Conservation (phyloP, 805 yeast species). For the Barnettozyma sucrosica region DNA sequence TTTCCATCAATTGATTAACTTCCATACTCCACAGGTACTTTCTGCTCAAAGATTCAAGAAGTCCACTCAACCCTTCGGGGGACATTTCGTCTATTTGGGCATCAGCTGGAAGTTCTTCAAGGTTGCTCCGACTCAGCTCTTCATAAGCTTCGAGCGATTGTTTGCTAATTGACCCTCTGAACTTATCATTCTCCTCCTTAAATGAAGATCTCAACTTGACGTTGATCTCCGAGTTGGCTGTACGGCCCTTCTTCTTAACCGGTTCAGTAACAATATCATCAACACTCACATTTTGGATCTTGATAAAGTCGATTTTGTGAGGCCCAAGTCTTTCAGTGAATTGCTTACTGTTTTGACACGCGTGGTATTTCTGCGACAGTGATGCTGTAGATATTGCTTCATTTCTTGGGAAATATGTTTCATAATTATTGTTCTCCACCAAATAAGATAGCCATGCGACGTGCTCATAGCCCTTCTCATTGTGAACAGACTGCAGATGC, state of each 20-base stretch:
- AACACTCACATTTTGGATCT: conserved; percentile 20
- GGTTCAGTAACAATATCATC: conserved; percentile 25
- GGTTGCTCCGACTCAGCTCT: conserved; percentile 9
- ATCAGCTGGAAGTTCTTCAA: conserved; percentile 19
- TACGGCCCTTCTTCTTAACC: conserved; percentile 22
- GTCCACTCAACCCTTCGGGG: conserved; percentile 10
- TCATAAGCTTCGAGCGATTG: conserved; percentile 9
- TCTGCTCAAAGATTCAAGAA: conserved; percentile 28
- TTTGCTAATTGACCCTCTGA: not conserved
- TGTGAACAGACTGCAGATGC: conserved; percentile 57
- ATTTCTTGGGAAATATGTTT: not conserved
- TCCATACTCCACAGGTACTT: conserved; percentile 34
- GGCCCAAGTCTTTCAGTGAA: conserved; percentile 5
- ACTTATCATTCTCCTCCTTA: conserved; percentile 12
- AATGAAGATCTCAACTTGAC: conserved; percentile 18
- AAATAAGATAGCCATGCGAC: conserved; percentile 17
- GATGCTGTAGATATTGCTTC: not conserved
- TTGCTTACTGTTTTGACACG: not conserved
- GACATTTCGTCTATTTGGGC: not conserved
- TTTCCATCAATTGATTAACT: conserved; percentile 33
- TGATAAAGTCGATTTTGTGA: conserved; percentile 20
- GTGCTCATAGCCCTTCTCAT: conserved; percentile 1
- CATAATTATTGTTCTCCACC: conserved; percentile 29
- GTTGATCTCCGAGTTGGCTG: conserved; percentile 23
- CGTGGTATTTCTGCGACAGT: not conserved